Evolutionary conservation across 352 stramenopile species (phyloP), one percentile per base, ranked within the genome.

Genomic region (Elongisporangium anandrum): DNA sequence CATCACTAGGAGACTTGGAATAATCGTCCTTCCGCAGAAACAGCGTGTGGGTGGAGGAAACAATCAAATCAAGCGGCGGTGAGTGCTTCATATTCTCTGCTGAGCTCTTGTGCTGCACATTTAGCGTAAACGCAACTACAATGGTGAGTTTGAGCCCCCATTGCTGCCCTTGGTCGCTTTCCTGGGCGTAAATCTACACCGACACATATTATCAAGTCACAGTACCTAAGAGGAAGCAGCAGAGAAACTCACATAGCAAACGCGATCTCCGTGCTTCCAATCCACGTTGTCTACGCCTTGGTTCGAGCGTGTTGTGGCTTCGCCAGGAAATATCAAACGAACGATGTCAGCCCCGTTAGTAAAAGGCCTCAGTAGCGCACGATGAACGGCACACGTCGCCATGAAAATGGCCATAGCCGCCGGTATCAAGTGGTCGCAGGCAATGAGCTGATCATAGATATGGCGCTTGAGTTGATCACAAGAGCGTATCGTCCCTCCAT

Each of bases 1-100:
- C 52, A 2, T 66, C 56, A 7, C 21, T n/a, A 1, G 19, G 1
- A 22, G 22, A n/a, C 3, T 26, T 22, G 59, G 54, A 23, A 26
- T 85, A 85, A 15, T 59, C 9, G 2, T 49, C 38, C 58, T 82
- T 85, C 15, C 70, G 59, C 2, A 85, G 56, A 53, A 79, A 85
- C 8, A 78, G 6, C 8, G 15, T 54, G 23, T 51, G 65, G 0
- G 56, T 41, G 29, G 57, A 13, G 66, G 54, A 13, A 58, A 63
- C 9, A 55, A 51, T 3, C 48, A 52, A 0, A 68, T 45, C 15
- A 52, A 17, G 1, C 50, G 51, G 3, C 60, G 22, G 24, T 48
- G 45, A 12, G 38, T 20, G 12, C 13, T 55, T 59, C 19, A 49
- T 20, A 38, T 8, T 9, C 9, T 34, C 9, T 47, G 0, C 29